Evolutionary conservation across 2,329 filamentous ascomycete species (phyloP), one percentile per base, ranked within the genome.

Genomic region (Kalmusia sp.): DNA sequence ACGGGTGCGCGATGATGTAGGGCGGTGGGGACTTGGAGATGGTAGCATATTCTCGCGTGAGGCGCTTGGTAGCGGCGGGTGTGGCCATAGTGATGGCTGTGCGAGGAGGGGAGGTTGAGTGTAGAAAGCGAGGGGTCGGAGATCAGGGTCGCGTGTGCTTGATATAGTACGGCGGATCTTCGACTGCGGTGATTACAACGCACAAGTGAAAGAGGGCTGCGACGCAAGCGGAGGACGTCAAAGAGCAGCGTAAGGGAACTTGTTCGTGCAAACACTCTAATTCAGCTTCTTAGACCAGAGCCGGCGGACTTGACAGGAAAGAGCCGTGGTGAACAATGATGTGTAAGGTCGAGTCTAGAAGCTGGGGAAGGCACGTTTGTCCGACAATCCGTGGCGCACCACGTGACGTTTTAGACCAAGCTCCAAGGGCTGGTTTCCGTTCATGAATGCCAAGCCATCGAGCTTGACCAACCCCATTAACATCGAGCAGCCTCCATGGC

Each of bases 1-100:
- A 96, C 9, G 92, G 92, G 71, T 96, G 92, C 12, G 93, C 92
- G 45, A 86, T 82, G 66, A 96, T 96, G 78, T 91, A 96, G 48
- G 92, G 92, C 30, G 92, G 92, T 9, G 93, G 92, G 67, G 92
- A 93, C 67, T 85, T 82, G 67, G 84, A 80, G 56, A 89, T 87
- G 57, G 82, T 79, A 72, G 84, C 80, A 69, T 88, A 89, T 76
- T 89, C 86, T 56, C 84, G 82, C 50, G 83, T 84, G 54, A 88
- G 80, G 58, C 74, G 73, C 59, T 75, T 76, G 48, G 73, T 76
- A 45, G 74, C 74, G 49, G 66, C 70, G 15, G 73, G 68, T 11
- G 73, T 76, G 21, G 74, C 74, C 74, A 77, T 77, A n/a, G 31
- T 44, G 27, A 34, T 30, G 24, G 46, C 37, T 19, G 35, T 24